Base-by-base conservation (phyloP, 2,329 filamentous ascomycete genomes). In the Apiospora phragmitis region DNA sequence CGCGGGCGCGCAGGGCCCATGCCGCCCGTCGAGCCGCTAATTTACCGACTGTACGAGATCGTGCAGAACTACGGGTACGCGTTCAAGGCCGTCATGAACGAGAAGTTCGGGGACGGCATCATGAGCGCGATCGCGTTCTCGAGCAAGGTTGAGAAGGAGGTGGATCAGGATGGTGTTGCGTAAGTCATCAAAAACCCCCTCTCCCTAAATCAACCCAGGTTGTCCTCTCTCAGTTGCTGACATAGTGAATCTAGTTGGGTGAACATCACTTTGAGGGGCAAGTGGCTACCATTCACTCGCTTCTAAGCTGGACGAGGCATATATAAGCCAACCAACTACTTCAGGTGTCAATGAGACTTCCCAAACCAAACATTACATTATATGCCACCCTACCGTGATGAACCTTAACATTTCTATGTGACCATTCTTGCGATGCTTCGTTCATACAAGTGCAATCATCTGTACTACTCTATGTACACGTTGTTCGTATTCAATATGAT, bases 21-120 rank as follows among this genome's bases (percentile, higher is more conserved):
- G 93, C 94, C 93, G 0, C 93, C 93, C 0, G 91, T 89, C 71
- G 94, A 97, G 80, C 94, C 94, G 5, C 83, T 97, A 75, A 95
- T 98, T 79, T 98, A 98, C 81, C 87, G 95, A 2, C 81, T 98
- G 71, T 98, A 94, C 81, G 95, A 98, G 86, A 93, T 98, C 79
- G 92, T 98, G 73, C 95, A 98, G 84, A 98, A 97, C 81, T 98
- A 98, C 78, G 95, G 95, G 1, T 97, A 97, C 81, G 93, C 95
- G 0, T 98, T 97, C 84, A 98, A 98, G 87, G 95, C 94, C 0
- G 89, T 98, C 5, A 80, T 98, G 81, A 98, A 98, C 76, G 95
- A 98, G 88, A 98, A 98, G 86, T 94, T 94, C 79, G 93, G 93
- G 0, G 93, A 95, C 79, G 95, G 95, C 1, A 98, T 98, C 79